Conservation (phyloP, 495 filamentous ascomycete genomes). For the Penicillium antarcticum region DNA sequence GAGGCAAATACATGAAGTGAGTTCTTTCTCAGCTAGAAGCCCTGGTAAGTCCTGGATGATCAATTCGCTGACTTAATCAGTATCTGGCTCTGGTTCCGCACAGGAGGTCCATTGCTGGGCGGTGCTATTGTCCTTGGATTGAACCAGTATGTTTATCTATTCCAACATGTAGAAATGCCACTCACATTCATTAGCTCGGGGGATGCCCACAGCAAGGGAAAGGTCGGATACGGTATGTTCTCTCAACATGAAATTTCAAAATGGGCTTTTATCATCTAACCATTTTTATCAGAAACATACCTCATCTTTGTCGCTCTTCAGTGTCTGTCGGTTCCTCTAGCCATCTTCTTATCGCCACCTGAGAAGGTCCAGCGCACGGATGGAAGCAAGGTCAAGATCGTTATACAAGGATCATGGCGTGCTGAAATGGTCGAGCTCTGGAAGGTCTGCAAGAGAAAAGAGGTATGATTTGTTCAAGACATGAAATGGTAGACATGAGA, state of each 20-base stretch:
- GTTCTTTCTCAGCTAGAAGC: not conserved
- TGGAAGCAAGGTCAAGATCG: constrained; percentile 47
- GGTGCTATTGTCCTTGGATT: constrained; percentile 61
- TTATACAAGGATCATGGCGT: constrained; percentile 42
- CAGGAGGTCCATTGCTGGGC: constrained; percentile 56
- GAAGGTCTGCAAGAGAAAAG: constrained; percentile 21
- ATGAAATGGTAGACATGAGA: not conserved
- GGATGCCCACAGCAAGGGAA: constrained; percentile 21
- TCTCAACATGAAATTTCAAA: not conserved
- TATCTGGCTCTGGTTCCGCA: constrained; percentile 60
- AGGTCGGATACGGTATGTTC: constrained; percentile 25
- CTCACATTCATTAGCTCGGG: constrained; percentile 14
- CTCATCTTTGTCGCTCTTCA: constrained; percentile 60
- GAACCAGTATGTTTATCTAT: constrained; percentile 36
- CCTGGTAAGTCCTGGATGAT: not conserved
- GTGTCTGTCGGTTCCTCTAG: constrained; percentile 50
- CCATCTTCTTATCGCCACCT: constrained; percentile 51
- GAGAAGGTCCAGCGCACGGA: constrained; percentile 53
- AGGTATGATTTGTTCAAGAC: constrained; percentile 13
- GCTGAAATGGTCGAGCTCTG: constrained; percentile 30
- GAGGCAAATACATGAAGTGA: constrained; percentile 50
- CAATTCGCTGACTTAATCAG: constrained; percentile 6
- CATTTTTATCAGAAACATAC: constrained; percentile 36
- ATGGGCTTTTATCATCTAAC: not conserved
- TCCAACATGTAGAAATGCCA: constrained; percentile 13